Evolutionary conservation across 768 basidiomycete genomes (phyloP).

Genomic region (Jaapia argillacea): DNA sequence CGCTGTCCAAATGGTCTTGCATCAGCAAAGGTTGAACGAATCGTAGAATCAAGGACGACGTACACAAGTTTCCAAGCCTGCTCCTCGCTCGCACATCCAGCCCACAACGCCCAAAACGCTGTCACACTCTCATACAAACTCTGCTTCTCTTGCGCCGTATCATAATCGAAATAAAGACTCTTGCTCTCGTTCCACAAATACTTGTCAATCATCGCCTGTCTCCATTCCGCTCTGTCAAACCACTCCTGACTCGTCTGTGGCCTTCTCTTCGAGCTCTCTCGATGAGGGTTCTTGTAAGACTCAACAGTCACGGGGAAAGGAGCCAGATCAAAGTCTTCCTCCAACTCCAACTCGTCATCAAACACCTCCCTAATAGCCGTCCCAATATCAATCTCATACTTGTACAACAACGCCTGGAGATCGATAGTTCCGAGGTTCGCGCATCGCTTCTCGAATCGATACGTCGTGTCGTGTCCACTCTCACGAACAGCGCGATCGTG

Average conservation of each 20-base stretch:
- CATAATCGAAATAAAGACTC: slow-evolving; percentile 93
- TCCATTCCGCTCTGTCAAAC: slow-evolving; percentile 82
- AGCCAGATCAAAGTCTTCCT: slow-evolving; percentile 84
- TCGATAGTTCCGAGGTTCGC: slow-evolving; percentile 97
- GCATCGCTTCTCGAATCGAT: slow-evolving; percentile 95
- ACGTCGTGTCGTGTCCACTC: slow-evolving; percentile 93
- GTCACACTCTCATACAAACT: slow-evolving; percentile 97
- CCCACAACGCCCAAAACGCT: slow-evolving; percentile 94
- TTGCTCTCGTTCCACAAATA: slow-evolving; percentile 97
- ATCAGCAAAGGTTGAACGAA: slow-evolving; percentile 1
- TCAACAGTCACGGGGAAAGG: slow-evolving; percentile 84
- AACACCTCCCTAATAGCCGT: slow-evolving; percentile 95
- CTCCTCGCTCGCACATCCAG: slow-evolving; percentile 92
- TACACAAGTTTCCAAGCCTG: slow-evolving; percentile 92
- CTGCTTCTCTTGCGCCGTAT: slow-evolving; percentile 85
- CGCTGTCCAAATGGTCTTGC: slow-evolving; percentile 30
- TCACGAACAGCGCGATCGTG: slow-evolving; percentile 96
- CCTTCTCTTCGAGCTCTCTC: slow-evolving; percentile 49
- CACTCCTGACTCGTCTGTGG: slow-evolving; percentile 79
- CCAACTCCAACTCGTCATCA: slow-evolving; percentile 83
- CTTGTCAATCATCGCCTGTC: slow-evolving; percentile 81
- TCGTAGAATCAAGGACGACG: slow-evolving; percentile 27
- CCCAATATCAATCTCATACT: slow-evolving; percentile 98
- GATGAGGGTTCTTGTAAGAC: slow-evolving; percentile 51
- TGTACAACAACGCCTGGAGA: slow-evolving; percentile 91